These are phyloP conservation scores for Jaapia argillacea DNA, from an alignment of 768 basidiomycete species.

Conservation along the genomic window DNA sequence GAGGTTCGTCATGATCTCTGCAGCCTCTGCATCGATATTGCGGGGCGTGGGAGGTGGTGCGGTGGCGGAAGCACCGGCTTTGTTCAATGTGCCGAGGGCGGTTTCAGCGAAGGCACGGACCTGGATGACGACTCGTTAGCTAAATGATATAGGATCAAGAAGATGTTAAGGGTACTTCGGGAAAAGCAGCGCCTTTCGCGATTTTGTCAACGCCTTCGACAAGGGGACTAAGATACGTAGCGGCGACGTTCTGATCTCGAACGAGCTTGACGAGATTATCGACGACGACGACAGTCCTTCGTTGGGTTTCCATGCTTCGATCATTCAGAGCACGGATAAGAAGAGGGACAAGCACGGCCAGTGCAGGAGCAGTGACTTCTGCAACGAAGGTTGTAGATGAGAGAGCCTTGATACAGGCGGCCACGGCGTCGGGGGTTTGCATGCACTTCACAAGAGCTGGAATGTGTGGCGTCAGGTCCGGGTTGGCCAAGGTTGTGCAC, in stretches of 20 bases:
- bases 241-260: constrained; percentile 82
- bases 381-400: constrained; percentile 95
- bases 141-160: constrained; percentile 4
- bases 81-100: constrained; percentile 69
- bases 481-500: constrained; percentile 86
- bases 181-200: constrained; percentile 86
- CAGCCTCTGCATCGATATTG: constrained; percentile 55
- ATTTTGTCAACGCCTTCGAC: constrained; percentile 90
- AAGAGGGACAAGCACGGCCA: constrained; percentile 91
- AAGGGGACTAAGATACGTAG: constrained; percentile 76
- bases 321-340: constrained; percentile 88
- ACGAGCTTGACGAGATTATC: constrained; percentile 98
- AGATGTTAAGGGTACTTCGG: constrained; percentile 65
- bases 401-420: constrained; percentile 89
- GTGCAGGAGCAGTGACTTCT: constrained; percentile 92
- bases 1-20: constrained; percentile 44
- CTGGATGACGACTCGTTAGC: constrained; percentile 21
- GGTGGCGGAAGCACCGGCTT: constrained; percentile 73
- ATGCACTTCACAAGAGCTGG: constrained; percentile 89
- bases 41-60: constrained; percentile 63
- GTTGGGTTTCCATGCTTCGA: constrained; percentile 92
- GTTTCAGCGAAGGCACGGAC: constrained; percentile 88
- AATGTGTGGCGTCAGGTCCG: constrained; percentile 86
- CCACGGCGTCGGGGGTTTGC: constrained; percentile 80
- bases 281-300: constrained; percentile 87